Evolutionary conservation across 2,329 filamentous ascomycete genomes (phyloP), one percentile per base, ranked within the genome.

Genomic region (Ascocoryne sarcoides): DNA sequence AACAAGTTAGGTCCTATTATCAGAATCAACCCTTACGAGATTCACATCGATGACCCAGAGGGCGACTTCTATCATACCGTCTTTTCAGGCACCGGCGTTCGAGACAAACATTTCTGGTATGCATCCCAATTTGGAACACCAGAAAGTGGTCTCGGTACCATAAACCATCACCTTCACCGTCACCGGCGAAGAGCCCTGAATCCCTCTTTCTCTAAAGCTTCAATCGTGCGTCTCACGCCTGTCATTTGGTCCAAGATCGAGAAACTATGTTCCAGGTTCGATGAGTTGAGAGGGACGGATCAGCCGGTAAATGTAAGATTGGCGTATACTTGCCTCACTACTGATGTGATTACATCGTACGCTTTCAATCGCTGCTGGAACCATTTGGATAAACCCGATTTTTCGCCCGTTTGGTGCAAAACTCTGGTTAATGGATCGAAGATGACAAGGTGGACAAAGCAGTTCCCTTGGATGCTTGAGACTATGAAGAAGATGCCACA

Each of bases 1-100:
- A 4, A 21, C 10, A 16, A 14, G 10, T 2, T 14, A 40, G 42
- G 47, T 1, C 49, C 49, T 20, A 47, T 51, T n/a, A 45, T 52
- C 20, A 42, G 50, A 2, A 51, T 51, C 37, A 49, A 32, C 18
- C 48, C 50, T 19, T 31, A 42, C 21, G 47, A 50, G 38, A 17
- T 50, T 29, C 48, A 49, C 21, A 36, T 51, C 16, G 46, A 49
- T 40, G 54, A 56, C 26, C 46, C 47, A 4, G 23, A 7, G 7
- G 23, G 23, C 12, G 44, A 45, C 12, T 57, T 49, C 32, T 40
- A 49, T 10, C 45, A 56, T 18, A 44, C 46, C 21, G 43, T 56
- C 4, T 55, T 54, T 32, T 37, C 33, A 4, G 21, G 32, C 3
- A 15, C 36, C 4, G 32, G 5, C 8, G 45, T 43, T 18, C 39